A percentile compares a stretch with the other conserved stretches of the same genome.
These are phyloP conservation scores for Pleurostoma richardsiae DNA, from an alignment of 2,329 filamentous ascomycete genomes.

Conservation along the genomic window DNA sequence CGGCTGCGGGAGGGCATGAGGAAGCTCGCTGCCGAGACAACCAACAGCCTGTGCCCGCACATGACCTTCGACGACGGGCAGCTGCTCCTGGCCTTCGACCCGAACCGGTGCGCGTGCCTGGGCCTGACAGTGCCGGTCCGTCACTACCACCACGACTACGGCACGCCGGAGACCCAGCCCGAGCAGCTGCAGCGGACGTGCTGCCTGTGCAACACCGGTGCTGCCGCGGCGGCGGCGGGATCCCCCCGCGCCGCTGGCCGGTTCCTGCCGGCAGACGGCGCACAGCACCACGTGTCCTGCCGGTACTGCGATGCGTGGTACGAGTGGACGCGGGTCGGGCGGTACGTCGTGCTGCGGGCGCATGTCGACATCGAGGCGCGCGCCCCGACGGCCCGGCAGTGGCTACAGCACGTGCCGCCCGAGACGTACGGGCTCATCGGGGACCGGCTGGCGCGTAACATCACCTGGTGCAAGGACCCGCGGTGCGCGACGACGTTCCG, in stretches of 20 bases:
- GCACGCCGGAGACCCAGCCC: not conserved
- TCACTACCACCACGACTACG: not conserved
- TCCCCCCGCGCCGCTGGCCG: not conserved
- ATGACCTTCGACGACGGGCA: not conserved
- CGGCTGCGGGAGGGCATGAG: not conserved
- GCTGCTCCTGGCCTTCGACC: not conserved
- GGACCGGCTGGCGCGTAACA: not conserved
- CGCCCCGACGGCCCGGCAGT: not conserved
- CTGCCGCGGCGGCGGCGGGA: not conserved
- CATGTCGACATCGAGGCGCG: not conserved
- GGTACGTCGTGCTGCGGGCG: not conserved
- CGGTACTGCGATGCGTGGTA: not conserved
- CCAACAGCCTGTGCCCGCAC: not conserved
- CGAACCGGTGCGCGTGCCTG: not conserved
- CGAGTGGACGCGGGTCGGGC: not conserved
- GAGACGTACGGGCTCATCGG: not conserved
- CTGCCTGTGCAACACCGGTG: not conserved
- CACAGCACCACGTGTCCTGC: not conserved
- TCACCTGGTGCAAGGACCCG: not conserved
- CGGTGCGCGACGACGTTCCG: not conserved
- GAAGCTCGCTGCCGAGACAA: not conserved
- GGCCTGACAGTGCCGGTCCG: not conserved
- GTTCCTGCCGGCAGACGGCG: not conserved
- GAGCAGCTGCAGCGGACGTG: not conserved
- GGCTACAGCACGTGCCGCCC: not conserved